Evolutionary conservation across 148 eudicot genomes (phyloP), one percentile per base, ranked within the genome.

Genomic region (Rhododendron kiyosumense): DNA sequence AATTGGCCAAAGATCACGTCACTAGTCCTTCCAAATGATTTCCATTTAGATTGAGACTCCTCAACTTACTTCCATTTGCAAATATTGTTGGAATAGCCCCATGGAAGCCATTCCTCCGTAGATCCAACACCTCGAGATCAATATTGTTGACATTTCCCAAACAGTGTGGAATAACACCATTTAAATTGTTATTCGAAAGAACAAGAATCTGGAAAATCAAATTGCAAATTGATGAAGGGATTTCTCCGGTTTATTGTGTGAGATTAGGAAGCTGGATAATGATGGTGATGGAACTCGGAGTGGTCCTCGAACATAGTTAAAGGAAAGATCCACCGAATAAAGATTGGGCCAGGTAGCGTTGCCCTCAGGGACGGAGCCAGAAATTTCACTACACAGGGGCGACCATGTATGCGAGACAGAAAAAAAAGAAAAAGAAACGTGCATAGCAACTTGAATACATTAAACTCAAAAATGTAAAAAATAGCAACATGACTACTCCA

Each of bases 21-120:
- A 92, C 85, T 13, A 46, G 13, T 32, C 96, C 93, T 49, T 86
- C 46, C 38, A 89, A 41, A 15, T 81, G 52, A 87, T 87, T 89
- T 11, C 75, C 81, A 38, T 85, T 51, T 48, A 89, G 79, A 49
- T 59, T 48, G 3, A 89, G 41, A 79, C 41, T 78, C 17, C 6
- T 14, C 41, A 89, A 69, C 2, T 7, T 3, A 46, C 49, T 45
- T 0, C n/a, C 46, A 15, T 85, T 24, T 8, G 81, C 6, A 41
- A 78, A 85, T 28, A 20, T 76, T 65, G 45, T 5, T 14, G 89
- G 87, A 34, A 89, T 83, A 2, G 4, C 32, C 12, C 91, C 89
- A 8, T 54, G 79, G 48, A 89, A 28, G 46, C 13, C 51, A 71
- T 89, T 89, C 13, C 1, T 26, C 20, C 24, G 63, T 14, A 89